Evolutionary conservation across 2,329 filamentous ascomycete genomes (phyloP).

Genomic region (Myotisia sp.): DNA sequence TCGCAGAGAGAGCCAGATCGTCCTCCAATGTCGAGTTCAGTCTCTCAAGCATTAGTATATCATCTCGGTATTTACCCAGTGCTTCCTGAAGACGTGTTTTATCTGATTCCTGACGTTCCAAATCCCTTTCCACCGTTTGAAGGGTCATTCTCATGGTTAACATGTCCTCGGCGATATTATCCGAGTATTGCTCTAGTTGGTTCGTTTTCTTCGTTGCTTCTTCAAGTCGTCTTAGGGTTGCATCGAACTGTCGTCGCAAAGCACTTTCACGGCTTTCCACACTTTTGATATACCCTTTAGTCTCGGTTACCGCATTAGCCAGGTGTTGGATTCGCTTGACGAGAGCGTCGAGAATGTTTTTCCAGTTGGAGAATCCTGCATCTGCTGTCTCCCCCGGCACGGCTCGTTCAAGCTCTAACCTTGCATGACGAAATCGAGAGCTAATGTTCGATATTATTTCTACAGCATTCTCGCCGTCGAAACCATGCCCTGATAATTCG

Average conservation of each 20-base stretch:
- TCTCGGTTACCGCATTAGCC: slow-evolving; percentile 21
- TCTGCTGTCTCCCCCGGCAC: slow-evolving; percentile 32
- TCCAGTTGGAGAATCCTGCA: slow-evolving; percentile 25
- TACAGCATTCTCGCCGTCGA: slow-evolving; percentile 19
- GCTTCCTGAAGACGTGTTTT: slow-evolving; percentile 30
- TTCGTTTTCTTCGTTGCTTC: slow-evolving; percentile 23
- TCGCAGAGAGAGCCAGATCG: slow-evolving; percentile 20
- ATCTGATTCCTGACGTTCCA: slow-evolving; percentile 27
- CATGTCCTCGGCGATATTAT: slow-evolving; percentile 33
- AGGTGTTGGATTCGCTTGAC: slow-evolving; percentile 26
- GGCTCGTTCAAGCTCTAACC: slow-evolving; percentile 30
- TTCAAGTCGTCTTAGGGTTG: slow-evolving; percentile 26
- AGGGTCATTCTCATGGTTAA: slow-evolving; percentile 31
- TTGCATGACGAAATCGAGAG: slow-evolving; percentile 28
- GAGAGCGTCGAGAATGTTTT: slow-evolving; percentile 27
- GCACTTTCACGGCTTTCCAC: slow-evolving; percentile 26
- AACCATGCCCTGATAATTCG: slow-evolving; percentile 28
- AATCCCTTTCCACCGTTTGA: slow-evolving; percentile 29
- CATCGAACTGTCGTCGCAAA: slow-evolving; percentile 32
- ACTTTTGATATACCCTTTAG: slow-evolving; percentile 21
- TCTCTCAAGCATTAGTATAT: slow-evolving; percentile 30
- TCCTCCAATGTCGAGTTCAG: slow-evolving; percentile 30
- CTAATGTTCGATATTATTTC: slow-evolving; percentile 27
- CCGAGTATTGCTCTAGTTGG: slow-evolving; percentile 26
- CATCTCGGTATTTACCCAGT: slow-evolving; percentile 30